phyloP scores from a whole-genome alignment of 208 protist species.

The Phytomonas sp. region DNA sequence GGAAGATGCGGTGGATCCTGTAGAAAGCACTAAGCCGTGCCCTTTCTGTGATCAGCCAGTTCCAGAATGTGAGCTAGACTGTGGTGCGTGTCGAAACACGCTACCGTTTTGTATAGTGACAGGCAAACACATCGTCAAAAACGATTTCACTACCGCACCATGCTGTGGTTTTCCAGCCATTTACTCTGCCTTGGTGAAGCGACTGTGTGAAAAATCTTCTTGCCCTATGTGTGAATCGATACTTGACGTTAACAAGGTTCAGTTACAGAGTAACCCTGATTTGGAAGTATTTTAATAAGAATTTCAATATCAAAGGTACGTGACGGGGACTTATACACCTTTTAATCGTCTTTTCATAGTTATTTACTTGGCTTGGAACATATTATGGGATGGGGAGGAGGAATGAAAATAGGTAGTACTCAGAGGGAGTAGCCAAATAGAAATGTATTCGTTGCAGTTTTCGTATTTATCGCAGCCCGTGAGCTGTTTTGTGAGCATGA shows the following conservation, averaged over 20 bases:
- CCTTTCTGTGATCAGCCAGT: slow-evolving; percentile 90
- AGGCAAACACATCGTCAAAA: slow-evolving; percentile 86
- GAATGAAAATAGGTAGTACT: not conserved
- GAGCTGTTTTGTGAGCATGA: not conserved
- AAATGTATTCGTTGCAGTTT: slow-evolving; percentile 9
- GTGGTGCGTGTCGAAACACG: slow-evolving; percentile 90
- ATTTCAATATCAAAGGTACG: not conserved
- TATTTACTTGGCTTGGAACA: not conserved
- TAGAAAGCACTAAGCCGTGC: slow-evolving; percentile 83
- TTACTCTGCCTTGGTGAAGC: slow-evolving; percentile 59
- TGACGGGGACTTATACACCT: not conserved
- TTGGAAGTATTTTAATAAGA: slow-evolving; percentile 38
- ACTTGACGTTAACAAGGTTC: slow-evolving; percentile 74
- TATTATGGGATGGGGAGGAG: not conserved
- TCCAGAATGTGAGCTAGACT: slow-evolving; percentile 89
- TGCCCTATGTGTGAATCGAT: slow-evolving; percentile 86
- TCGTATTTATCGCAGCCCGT: not conserved
- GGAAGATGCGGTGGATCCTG: slow-evolving; percentile 76
- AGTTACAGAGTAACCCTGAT: slow-evolving; percentile 53
- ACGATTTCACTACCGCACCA: slow-evolving; percentile 85
- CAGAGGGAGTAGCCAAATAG: not conserved
- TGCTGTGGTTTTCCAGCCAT: slow-evolving; percentile 89
- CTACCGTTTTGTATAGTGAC: slow-evolving; percentile 95
- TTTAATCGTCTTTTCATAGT: not conserved
- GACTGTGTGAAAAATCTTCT: slow-evolving; percentile 43